Evolutionary conservation across 768 basidiomycete genomes (phyloP), one percentile per base, ranked within the genome.

Genomic region (Trametes elegans): DNA sequence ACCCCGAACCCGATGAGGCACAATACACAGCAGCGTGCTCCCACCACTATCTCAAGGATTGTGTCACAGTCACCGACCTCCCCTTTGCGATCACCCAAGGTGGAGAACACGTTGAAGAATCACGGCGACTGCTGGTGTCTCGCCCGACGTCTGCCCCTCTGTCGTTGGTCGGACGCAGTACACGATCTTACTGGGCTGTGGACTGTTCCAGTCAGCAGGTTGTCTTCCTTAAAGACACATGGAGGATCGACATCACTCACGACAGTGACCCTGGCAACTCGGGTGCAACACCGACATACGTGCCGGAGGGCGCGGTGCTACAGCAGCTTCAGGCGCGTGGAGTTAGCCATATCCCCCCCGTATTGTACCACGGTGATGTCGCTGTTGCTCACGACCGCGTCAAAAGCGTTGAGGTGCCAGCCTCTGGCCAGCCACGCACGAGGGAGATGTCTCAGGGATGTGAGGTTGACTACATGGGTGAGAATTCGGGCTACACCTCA

Each of bases 221-320:
- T 5, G 28, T 54, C 7, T 49, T 55, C 35, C 27, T 59, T 3
- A 59, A 59, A 36, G 58, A 59, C 29, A 51, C 58, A 0, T 59
- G 58, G 58, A 34, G 53, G n/a, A n/a, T n/a, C n/a, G n/a, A n/a
- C n/a, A n/a, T n/a, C n/a, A n/a, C n/a, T n/a, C n/a, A n/a, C n/a
- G n/a, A n/a, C n/a, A n/a, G n/a, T n/a, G n/a, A n/a, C n/a, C n/a
- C n/a, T n/a, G n/a, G n/a, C n/a, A n/a, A n/a, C n/a, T n/a, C n/a
- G n/a, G n/a, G n/a, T n/a, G n/a, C n/a, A n/a, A n/a, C n/a, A n/a
- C n/a, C 4, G 18, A 31, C 28, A 13, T 14, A 9, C 28, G 36
- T n/a, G n/a, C n/a, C n/a, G 28, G 58, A 59, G 19, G 53, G 53
- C n/a, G 29, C 45, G 4, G 41, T 47, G 11, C n/a, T 59, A 5